Evolutionary conservation across 2,329 filamentous ascomycete species (phyloP), one percentile per base, ranked within the genome.

Genomic region (Davidsoniella neocaledoniae): DNA sequence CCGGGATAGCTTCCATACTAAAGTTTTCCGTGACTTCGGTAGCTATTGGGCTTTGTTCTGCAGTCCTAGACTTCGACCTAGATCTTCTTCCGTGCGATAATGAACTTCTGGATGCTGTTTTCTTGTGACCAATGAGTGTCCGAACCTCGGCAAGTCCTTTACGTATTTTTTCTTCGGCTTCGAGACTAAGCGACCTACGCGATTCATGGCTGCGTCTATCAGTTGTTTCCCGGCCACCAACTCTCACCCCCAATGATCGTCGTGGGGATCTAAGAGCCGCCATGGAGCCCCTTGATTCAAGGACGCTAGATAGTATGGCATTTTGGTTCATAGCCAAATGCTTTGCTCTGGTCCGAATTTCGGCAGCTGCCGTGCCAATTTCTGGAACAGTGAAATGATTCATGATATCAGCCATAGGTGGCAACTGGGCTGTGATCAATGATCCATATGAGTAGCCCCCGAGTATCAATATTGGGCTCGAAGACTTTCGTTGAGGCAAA

Each of bases 401-500:
- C 21, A 86, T 63, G 25, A 93, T 75, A 0, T 69, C 63, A 9
- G 68, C 61, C 36, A 81, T 64, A 0, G 77, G 69, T 0, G 86
- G 85, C 0, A 94, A 71, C 51, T 81, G 77, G 0, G 75, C 78
- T 2, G 86, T 79, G 38, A 96, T 76, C 59, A 94, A 74, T 4
- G 86, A 85, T 41, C 91, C 91, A 62, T 95, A 95, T 0, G 87
- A 94, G 62, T 95, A 95, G 10, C 88, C 88, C 2, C 75, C 81
- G 5, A 91, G 68, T 4, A 94, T 58, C 2, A 79, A 59, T 38
- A n/a, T 29, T 38, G n/a, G 25, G 21, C 23, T 38, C 9, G 25
- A 21, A 43, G 14, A 21, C 16, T 17, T 21, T n/a, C 4, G 46
- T 19, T 14, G 36, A 26, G 29, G 19, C 36, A 37, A 33, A 4